A percentile compares a stretch with the other conserved stretches of the same genome.
Conservation (phyloP, 2,329 filamentous ascomycete genomes). For the Thelonectria olida region DNA sequence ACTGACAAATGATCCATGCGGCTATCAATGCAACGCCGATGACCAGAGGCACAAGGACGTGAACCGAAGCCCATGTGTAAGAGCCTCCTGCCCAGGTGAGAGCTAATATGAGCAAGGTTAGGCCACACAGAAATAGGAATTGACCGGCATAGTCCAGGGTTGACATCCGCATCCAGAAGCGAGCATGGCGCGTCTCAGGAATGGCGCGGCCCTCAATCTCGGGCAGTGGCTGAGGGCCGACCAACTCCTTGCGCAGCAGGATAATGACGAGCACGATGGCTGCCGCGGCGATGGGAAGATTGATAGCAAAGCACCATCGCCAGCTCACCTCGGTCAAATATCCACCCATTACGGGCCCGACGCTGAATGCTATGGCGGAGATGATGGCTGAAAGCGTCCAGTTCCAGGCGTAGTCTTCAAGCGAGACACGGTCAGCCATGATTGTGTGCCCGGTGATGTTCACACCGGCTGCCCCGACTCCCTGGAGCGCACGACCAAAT, state of each 20-base stretch:
- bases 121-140: neutral
- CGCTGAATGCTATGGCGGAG: neutral
- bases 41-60: neutral
- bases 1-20: neutral
- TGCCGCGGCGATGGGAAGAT: neutral
- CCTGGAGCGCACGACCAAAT: neutral
- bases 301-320: neutral
- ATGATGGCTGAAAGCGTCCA: neutral
- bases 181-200: neutral
- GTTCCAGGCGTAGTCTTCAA: neutral
- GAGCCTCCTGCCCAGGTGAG: neutral
- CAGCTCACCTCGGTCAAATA: neutral
- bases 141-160: neutral
- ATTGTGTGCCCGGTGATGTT: neutral
- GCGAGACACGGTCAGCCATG: neutral
- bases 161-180: neutral
- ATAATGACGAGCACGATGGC: neutral
- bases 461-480: neutral
- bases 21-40: neutral
- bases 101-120: neutral
- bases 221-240: neutral
- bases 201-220: neutral
- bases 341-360: neutral
- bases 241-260: neutral
- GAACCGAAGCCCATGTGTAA: neutral